Base-by-base conservation (phyloP, 805 yeast genomes). In the Saccharomycopsis sp. region DNA sequence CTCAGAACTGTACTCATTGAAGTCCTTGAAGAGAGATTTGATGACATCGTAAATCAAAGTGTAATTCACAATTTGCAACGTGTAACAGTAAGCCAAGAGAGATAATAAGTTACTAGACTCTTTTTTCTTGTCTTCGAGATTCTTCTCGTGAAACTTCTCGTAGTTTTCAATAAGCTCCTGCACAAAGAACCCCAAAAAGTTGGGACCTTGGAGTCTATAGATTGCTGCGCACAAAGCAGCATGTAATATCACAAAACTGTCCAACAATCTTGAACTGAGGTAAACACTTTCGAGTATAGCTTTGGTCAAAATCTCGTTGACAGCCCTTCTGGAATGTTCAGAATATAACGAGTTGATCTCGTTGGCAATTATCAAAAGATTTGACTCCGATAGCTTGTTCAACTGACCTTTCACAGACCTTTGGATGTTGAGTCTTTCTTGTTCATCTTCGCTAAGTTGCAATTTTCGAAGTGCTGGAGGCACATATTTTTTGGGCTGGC, bases 371-470 rank as follows among this genome's bases (percentile, higher is more conserved):
- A 78, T 64, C 9, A 73, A 64, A 21, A 88, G 65, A 48, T 88
- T 92, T 1, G 94, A 77, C 52, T 89, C 97, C 1, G 96, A 82
- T n/a, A 92, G 67, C 58, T 77, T 80, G 58, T 92, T 92, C 52
- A 92, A 64, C 1, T 86, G 76, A 44, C 96, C 88, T 53, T 87
- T 92, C 36, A 88, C 70, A 4, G 75, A 62, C 51, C 77, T 74
- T 40, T 71, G 69, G 27, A 88, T 61, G 27, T 67, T 71, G 2
- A 63, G 37, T 5, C 65, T 55, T 41, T 69, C 75, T 44, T 70
- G 62, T 19, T 66, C 67, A 2, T 62, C 65, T 3, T 54, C 53
- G 30, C 57, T 65, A 16, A 62, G 42, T 36, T 67, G 69, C 44
- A 69, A 46, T 51, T 67, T 69, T 34, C 97, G 71, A 42, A 82